Evolutionary conservation across 805 yeast genomes (phyloP).

Genomic region (Candida namnaoensis): DNA sequence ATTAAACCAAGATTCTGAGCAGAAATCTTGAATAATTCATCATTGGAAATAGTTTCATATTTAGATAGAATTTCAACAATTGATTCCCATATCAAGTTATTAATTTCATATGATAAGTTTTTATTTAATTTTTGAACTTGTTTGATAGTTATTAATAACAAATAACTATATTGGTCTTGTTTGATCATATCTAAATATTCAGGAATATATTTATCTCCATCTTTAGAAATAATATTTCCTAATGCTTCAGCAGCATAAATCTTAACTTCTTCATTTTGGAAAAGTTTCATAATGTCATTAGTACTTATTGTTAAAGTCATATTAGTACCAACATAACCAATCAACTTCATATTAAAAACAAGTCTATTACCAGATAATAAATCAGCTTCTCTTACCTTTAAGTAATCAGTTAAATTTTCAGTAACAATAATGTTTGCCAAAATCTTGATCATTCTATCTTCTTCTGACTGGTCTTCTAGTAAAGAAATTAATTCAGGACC

Average conservation of each 20-base stretch:
- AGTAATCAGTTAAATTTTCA: slow-evolving; percentile 14
- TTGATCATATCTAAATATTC: slow-evolving; percentile 23
- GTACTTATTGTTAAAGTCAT: slow-evolving; percentile 24
- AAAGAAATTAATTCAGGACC: slow-evolving; percentile 17
- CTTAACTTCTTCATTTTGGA: slow-evolving; percentile 28
- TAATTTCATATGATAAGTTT: slow-evolving; percentile 13
- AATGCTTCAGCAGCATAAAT: slow-evolving; percentile 43
- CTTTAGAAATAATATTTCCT: slow-evolving; percentile 37
- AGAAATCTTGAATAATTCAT: slow-evolving; percentile 13
- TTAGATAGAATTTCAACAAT: slow-evolving; percentile 7
- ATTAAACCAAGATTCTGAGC: slow-evolving; percentile 17
- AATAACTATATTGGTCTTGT: slow-evolving; percentile 13
- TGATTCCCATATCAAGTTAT: slow-evolving; percentile 18
- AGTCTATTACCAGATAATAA: slow-evolving; percentile 9
- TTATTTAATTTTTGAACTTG: slow-evolving; percentile 17
- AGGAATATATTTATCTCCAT: slow-evolving; percentile 29
- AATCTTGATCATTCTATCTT: slow-evolving; percentile 14
- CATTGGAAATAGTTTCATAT: slow-evolving; percentile 11
- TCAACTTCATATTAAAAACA: slow-evolving; percentile 30
- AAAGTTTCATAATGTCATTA: slow-evolving; percentile 25
- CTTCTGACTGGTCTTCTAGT: slow-evolving; percentile 10
- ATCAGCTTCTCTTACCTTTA: slow-evolving; percentile 11
- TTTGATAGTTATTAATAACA: slow-evolving; percentile 23
- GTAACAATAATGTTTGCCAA: slow-evolving; percentile 14
- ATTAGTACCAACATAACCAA: slow-evolving; percentile 41